Conservation (phyloP, 345 rosid species). For the Citropsis articulata region DNA sequence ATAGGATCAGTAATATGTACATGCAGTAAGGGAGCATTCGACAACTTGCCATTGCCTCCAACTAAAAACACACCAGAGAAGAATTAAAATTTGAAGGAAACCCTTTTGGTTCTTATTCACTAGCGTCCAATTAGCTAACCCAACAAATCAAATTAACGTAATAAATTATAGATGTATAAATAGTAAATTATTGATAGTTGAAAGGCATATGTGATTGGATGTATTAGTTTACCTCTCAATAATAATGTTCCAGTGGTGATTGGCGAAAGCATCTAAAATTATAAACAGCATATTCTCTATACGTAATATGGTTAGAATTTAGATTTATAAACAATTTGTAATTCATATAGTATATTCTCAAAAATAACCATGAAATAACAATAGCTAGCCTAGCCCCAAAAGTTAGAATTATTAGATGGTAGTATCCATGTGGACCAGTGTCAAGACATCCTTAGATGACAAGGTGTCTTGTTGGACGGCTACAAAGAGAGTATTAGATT, state of each 20-base stretch:
- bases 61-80: not conserved
- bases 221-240: not conserved
- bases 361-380: not conserved
- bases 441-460: not conserved
- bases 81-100: not conserved
- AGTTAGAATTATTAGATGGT: constrained; percentile 1
- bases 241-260: not conserved
- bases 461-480: not conserved
- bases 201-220: not conserved
- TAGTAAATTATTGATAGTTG: not conserved
- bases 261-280: not conserved
- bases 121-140: not conserved
- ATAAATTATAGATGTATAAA: not conserved
- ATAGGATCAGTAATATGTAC: not conserved
- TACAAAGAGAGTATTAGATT: not conserved
- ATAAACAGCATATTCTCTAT: not conserved
- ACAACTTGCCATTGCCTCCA: no score
- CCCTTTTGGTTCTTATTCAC: constrained; percentile 6
- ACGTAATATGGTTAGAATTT: not conserved
- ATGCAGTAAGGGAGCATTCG: not conserved
- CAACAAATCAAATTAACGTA: not conserved
- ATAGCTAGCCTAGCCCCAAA: not conserved
- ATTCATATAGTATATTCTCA: not conserved
- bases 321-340: not conserved
- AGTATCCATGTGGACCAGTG: constrained; percentile 12